These are phyloP conservation scores for Eucalyptus curtisii DNA, from an alignment of 345 rosid species.

Conservation along the genomic window DNA sequence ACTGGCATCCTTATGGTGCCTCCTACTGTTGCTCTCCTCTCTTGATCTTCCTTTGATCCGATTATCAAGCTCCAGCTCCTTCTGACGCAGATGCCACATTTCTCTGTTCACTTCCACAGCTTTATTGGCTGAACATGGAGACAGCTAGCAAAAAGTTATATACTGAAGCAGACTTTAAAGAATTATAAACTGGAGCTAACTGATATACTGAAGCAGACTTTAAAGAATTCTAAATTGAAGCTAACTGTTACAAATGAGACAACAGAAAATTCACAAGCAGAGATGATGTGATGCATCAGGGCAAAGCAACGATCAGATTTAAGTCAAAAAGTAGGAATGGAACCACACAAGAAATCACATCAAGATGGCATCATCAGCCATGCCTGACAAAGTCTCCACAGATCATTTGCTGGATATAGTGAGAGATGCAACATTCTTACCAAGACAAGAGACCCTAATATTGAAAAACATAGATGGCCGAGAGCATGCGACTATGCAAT, in stretches of 20 bases:
- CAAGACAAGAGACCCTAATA: neutral
- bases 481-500: neutral
- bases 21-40: conserved; percentile 11
- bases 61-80: conserved; percentile 55
- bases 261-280: neutral
- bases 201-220: neutral
- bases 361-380: neutral
- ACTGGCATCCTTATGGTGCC: conserved; percentile 4
- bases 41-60: conserved; percentile 28
- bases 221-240: neutral
- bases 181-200: neutral
- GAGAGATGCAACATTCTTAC: neutral
- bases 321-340: neutral
- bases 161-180: neutral
- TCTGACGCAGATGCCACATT: conserved; percentile 72
- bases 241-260: neutral
- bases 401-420: neutral
- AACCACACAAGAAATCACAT: neutral
- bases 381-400: neutral
- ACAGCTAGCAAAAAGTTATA: neutral
- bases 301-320: neutral
- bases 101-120: conserved; percentile 75
- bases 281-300: neutral
- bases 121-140: conserved; percentile 48
- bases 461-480: neutral